These are phyloP conservation scores for Silene coronaria DNA, from an alignment of 179 eudicot genomes.

Conservation along the genomic window DNA sequence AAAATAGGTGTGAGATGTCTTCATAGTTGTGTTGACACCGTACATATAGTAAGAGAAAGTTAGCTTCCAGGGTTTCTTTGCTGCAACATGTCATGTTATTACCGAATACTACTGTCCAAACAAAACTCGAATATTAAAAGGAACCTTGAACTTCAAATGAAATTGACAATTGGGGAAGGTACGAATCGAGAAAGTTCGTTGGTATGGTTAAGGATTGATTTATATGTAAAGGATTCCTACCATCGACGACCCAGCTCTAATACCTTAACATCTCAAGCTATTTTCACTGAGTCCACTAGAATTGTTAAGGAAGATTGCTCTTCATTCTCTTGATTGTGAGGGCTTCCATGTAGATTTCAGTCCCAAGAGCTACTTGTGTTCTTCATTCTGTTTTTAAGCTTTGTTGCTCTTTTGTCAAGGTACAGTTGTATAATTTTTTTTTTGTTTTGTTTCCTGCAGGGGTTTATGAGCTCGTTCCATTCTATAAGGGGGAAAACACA, in stretches of 20 bases:
- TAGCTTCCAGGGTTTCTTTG: neutral
- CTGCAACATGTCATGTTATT: too few relatives aligned
- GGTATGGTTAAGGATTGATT: too few relatives aligned
- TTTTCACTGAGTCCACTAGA: too few relatives aligned
- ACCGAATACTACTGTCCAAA: too few relatives aligned
- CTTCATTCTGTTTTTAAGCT: neutral
- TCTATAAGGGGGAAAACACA: constrained; percentile 93
- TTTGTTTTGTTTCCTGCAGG: constrained; percentile 49
- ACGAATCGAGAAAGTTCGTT: too few relatives aligned
- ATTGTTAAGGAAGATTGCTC: neutral
- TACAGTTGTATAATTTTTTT: constrained; percentile 6
- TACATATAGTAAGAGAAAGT: neutral
- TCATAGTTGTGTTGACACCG: neutral
- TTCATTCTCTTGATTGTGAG: neutral
- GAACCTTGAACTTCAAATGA: too few relatives aligned
- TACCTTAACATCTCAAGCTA: too few relatives aligned
- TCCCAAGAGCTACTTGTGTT: neutral
- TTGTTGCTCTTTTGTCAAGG: constrained; percentile 7
- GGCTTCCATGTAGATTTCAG: neutral
- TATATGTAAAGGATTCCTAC: too few relatives aligned
- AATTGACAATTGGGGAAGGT: too few relatives aligned
- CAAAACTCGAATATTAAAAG: too few relatives aligned
- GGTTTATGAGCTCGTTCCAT: constrained; percentile 75
- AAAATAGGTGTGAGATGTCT: neutral
- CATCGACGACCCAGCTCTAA: too few relatives aligned